Evolutionary conservation across 2,329 filamentous ascomycete species (phyloP).

Genomic region (Fusarium transvaalense): DNA sequence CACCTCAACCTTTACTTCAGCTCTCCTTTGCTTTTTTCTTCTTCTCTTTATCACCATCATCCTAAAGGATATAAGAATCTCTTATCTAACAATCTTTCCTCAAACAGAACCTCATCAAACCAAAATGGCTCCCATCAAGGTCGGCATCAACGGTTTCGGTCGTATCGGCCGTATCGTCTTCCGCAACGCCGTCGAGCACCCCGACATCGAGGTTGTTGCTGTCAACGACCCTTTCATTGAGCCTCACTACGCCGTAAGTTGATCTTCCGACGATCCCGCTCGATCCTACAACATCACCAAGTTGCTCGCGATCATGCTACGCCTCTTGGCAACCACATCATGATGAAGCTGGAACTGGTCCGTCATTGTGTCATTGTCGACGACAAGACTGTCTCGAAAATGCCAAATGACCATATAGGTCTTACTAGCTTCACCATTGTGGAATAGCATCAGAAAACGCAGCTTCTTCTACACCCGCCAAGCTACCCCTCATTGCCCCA

Average conservation of each 20-base stretch:
- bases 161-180: slow-evolving; percentile 99
- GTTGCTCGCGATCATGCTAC: neutral
- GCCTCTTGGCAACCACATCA: neutral
- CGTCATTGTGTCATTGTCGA: neutral
- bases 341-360: neutral
- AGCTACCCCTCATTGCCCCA: slow-evolving; percentile 38
- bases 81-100: slow-evolving; percentile 29
- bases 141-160: slow-evolving; percentile 99
- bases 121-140: slow-evolving; percentile 71
- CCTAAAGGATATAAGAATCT: slow-evolving; percentile 1
- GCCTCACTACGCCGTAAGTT: slow-evolving; percentile 93
- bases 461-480: slow-evolving; percentile 7
- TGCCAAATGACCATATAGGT: neutral
- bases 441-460: neutral
- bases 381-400: neutral
- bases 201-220: slow-evolving; percentile 90
- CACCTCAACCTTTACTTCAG: slow-evolving; percentile 26
- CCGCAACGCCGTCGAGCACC: slow-evolving; percentile 94
- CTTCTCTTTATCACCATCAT: slow-evolving; percentile 9
- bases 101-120: slow-evolving; percentile 31
- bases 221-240: slow-evolving; percentile 99
- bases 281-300: slow-evolving; percentile 14
- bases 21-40: slow-evolving; percentile 19
- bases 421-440: neutral
- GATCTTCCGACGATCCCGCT: slow-evolving; percentile 11